A percentile compares a stretch with the other conserved stretches of the same genome.
These are phyloP conservation scores for Auxenochlorella pyrenoidosa DNA, from an alignment of 139 green algal genomes.

Conservation along the genomic window DNA sequence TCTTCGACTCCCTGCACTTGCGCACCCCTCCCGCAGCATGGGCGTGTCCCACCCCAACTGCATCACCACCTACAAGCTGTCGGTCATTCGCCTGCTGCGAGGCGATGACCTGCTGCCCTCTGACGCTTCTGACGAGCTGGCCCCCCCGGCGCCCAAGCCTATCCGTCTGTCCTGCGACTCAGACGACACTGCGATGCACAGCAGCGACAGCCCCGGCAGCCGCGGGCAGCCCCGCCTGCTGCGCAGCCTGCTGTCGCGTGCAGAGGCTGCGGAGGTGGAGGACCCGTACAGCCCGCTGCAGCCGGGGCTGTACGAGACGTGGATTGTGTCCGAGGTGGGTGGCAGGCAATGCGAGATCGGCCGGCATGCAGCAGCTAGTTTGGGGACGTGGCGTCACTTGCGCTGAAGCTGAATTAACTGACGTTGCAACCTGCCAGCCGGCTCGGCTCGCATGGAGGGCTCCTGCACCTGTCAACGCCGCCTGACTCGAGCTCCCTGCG, in stretches of 20 bases:
- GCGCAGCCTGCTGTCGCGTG: background rate
- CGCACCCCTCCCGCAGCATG: background rate
- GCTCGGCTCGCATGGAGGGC: too few relatives aligned
- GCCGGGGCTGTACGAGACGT: conserved; percentile 37
- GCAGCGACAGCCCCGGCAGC: background rate
- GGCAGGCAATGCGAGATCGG: background rate
- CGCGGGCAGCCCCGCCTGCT: background rate
- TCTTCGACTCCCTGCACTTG: background rate
- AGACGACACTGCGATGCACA: background rate
- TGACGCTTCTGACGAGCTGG: background rate
- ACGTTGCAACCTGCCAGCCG: too few relatives aligned
- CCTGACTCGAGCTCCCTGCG: too few relatives aligned
- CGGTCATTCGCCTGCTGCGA: conserved; percentile 11
- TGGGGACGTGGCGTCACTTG: too few relatives aligned
- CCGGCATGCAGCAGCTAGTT: background rate
- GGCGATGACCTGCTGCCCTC: background rate
- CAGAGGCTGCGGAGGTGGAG: conserved; percentile 11
- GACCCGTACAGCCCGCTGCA: background rate
- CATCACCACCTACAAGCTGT: conserved; percentile 37
- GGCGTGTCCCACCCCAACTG: conserved; percentile 38
- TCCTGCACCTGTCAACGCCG: too few relatives aligned
- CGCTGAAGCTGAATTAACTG: too few relatives aligned
- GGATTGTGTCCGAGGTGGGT: conserved; percentile 22
- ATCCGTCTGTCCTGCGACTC: background rate
- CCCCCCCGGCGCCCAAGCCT: background rate